Base-by-base conservation (phyloP, 2,329 filamentous ascomycete genomes). In the Blastomyces gilchristii region DNA sequence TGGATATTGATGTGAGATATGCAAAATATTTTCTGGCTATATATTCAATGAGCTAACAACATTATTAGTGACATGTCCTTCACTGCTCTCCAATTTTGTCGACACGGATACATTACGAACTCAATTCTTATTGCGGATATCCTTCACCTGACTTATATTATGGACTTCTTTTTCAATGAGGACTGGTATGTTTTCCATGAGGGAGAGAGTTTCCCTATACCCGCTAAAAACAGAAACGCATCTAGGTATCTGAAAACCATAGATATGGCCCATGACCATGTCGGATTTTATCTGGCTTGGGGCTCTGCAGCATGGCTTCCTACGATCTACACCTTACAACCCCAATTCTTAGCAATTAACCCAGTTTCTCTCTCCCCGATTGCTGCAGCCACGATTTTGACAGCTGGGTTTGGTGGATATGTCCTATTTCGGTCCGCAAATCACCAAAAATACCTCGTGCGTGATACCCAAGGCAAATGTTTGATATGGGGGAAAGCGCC, bases 121-220 rank as follows among this genome's bases (percentile, higher is more conserved):
- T 76, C 75, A 1, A 72, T 81, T 16, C 67, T 81, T 0, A 71
- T 81, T 9, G 73, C 79, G 9, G 76, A 75, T 7, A 70, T 78
- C 65, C 71, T 81, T 1, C 80, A 81, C 63, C 68, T 70, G 0
- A 66, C 80, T 8, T 81, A 81, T 60, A 75, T 80, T 8, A 65
- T 80, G 0, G 79, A 82, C 57, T 81, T 81, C 63, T 82, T 81
- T 59, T 69, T 77, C 58, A 80, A 81, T 8, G 80, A 81, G 65
- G 73, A 76, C 14, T 81, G 79, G 79, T 70, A 63, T 49, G 16
- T n/a, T 43, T 18, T n/a, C 43, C 22, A 25, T 2, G 18, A 28
- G 16, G n/a, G 11, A 37, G 47, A 37, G 47, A 53, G 6, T 18
- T 12, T 28, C 31, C 18, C 37, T 47, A 37, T 14, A 49, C 18